Base-by-base conservation (phyloP, 345 rosid genomes). In the Kandelia obovata region DNA sequence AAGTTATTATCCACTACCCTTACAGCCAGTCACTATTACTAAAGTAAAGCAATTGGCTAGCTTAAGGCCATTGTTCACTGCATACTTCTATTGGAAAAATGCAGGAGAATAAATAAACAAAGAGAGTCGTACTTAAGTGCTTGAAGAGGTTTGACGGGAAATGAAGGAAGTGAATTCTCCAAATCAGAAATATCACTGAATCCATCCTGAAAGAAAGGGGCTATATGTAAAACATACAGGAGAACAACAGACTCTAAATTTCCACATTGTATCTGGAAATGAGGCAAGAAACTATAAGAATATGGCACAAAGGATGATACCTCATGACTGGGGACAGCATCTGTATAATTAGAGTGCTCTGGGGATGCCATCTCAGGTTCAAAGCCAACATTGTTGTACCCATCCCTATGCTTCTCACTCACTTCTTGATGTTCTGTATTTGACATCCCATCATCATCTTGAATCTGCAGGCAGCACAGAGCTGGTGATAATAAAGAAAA, bases 101-200 rank as follows among this genome's bases (percentile, higher is more conserved):
- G 71, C 37, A 6, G 55, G 6, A n/a, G n/a, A 59, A 58, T 25
- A 3, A 55, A 28, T 34, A 47, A 30, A 35, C 21, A 25, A 71
- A 35, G 53, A 61, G 58, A 64, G 34, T 52, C 71, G 28, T 84
- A 91, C 97, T 87, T 86, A 23, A 89, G 91, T 25, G 92, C 96
- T 83, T 87, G 91, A 77, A 95, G 87, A 77, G 99, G 97, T 66
- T 84, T 92, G 55, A 80, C 78, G 5, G 97, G 91, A 86, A 95
- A 89, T 31, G 93, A 81, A 69, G 91, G 80, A 61, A 92, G 82
- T 25, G 97, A 88, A 72, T 83, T 77, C 83, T 87, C 93, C 86
- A 88, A 81, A 86, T 88, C 96, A 80, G 70, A 80, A 37, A 91
- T 70, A 65, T 84, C 83, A 9, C 68, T 80, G 71, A 85, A 77